phyloP scores from a whole-genome alignment of 331 rosid genomes.

The Acacia concinna region DNA sequence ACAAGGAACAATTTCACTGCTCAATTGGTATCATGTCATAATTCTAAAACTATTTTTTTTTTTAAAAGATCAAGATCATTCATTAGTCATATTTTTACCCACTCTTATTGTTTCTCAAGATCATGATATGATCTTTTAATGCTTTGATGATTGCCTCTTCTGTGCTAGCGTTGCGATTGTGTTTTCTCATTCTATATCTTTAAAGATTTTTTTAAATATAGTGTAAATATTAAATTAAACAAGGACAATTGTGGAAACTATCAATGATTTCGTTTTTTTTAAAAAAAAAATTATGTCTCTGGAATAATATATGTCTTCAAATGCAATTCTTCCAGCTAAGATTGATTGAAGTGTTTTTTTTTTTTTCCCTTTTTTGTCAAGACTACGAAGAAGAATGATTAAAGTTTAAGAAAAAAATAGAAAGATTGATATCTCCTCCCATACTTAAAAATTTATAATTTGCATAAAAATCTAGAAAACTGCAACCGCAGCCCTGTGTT shows the following conservation, averaged over 20 bases:
- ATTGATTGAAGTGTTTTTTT: neutral
- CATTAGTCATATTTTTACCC: neutral
- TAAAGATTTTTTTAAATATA: too few species aligned
- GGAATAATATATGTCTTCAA: neutral
- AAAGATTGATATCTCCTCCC: neutral
- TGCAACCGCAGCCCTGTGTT: neutral
- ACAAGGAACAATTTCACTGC: too few species aligned
- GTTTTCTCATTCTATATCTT: too few species aligned
- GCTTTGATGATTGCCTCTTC: neutral
- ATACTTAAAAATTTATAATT: neutral
- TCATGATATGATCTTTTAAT: too few species aligned
- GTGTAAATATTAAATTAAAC: too few species aligned
- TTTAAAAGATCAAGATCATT: neutral
- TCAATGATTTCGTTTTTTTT: too few species aligned
- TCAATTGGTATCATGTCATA: too few species aligned
- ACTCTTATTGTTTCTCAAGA: neutral
- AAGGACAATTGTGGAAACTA: too few species aligned
- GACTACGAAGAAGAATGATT: neutral
- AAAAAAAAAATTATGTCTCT: neutral
- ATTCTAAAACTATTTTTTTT: too few species aligned
- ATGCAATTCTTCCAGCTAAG: neutral
- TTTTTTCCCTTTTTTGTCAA: too few species aligned
- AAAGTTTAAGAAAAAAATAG: neutral
- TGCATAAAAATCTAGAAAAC: neutral
- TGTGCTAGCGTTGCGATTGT: too few species aligned